phyloP scores from a whole-genome alignment of 2,329 filamentous ascomycete genomes.

The Davidsoniella australis region DNA sequence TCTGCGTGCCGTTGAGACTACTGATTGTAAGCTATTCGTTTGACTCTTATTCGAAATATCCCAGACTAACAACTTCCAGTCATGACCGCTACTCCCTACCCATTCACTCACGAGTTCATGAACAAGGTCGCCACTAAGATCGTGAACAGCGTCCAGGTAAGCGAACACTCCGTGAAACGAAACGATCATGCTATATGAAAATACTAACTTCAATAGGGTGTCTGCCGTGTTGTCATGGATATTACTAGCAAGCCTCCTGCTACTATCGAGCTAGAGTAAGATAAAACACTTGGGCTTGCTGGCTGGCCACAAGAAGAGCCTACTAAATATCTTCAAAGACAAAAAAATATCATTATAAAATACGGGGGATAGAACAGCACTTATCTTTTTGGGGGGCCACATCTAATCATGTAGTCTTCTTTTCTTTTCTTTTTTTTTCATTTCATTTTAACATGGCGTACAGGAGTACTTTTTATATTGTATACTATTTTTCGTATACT shows the following conservation, averaged over 20 bases:
- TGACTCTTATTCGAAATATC: neutral
- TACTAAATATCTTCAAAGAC: too few species aligned
- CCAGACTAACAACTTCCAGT: conserved; percentile 18
- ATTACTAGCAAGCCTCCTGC: conserved; percentile 49
- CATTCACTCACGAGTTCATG: conserved; percentile 48
- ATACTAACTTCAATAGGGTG: conserved; percentile 42
- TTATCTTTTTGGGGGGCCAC: too few species aligned
- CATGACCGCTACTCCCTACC: conserved; percentile 58
- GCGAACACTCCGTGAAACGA: conserved; percentile 38
- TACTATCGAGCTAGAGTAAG: conserved; percentile 59
- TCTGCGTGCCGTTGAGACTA: conserved; percentile 28
- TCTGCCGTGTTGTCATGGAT: conserved; percentile 20
- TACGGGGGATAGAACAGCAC: too few species aligned
- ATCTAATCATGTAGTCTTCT: neutral
- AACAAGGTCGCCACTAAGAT: conserved; percentile 49
- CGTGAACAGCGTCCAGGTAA: conserved; percentile 40
- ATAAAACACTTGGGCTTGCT: neutral
- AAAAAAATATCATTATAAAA: too few species aligned
- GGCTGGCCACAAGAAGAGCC: too few species aligned
- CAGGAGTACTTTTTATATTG: too few species aligned
- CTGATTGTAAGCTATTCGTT: conserved; percentile 15
- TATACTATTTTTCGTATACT: too few species aligned
- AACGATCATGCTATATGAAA: conserved; percentile 23
- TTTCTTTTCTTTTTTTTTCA: neutral
- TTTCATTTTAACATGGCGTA: too few species aligned